Evolutionary conservation across 352 stramenopile species (phyloP).

Genomic region (Discostella stelligera): DNA sequence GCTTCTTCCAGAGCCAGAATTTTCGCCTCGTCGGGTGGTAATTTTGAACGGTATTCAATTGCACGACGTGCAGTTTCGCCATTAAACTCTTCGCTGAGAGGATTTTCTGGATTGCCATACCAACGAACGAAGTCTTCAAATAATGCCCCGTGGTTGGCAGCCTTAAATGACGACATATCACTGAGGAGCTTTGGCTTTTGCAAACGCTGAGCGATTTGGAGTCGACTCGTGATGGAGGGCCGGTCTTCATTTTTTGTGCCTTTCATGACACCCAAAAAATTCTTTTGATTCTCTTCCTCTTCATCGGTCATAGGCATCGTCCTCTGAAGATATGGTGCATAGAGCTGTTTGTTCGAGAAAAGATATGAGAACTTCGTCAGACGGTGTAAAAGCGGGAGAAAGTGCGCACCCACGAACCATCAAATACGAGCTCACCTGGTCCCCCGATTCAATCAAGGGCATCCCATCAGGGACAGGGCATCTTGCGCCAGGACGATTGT

Average conservation of each 20-base stretch:
- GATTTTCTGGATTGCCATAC: slow-evolving; percentile 76
- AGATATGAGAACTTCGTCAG: neutral
- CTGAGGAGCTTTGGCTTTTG: slow-evolving; percentile 75
- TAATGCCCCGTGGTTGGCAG: slow-evolving; percentile 65
- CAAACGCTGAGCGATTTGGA: slow-evolving; percentile 67
- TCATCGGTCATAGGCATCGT: slow-evolving; percentile 75
- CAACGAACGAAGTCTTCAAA: slow-evolving; percentile 80
- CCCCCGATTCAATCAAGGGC: slow-evolving; percentile 47
- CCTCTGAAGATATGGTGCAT: slow-evolving; percentile 76
- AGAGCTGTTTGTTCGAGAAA: slow-evolving; percentile 53
- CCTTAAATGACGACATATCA: slow-evolving; percentile 81
- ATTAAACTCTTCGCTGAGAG: slow-evolving; percentile 64
- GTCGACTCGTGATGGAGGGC: slow-evolving; percentile 49
- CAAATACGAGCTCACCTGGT: slow-evolving; percentile 44
- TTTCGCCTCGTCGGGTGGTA: slow-evolving; percentile 34
- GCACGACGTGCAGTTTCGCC: slow-evolving; percentile 34
- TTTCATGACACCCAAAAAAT: slow-evolving; percentile 31
- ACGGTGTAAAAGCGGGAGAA: neutral
- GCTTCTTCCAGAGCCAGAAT: slow-evolving; percentile 55
- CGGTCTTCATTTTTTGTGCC: slow-evolving; percentile 23
- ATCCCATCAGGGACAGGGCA: slow-evolving; percentile 65
- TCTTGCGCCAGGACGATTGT: slow-evolving; percentile 57
- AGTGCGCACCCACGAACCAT: neutral
- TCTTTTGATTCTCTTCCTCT: slow-evolving; percentile 48
- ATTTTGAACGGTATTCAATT: slow-evolving; percentile 28